Percentiles rank a stretch among this genome's conserved stretches.
Conservation (phyloP, 306 rosid genomes). For the Senna tora region DNA sequence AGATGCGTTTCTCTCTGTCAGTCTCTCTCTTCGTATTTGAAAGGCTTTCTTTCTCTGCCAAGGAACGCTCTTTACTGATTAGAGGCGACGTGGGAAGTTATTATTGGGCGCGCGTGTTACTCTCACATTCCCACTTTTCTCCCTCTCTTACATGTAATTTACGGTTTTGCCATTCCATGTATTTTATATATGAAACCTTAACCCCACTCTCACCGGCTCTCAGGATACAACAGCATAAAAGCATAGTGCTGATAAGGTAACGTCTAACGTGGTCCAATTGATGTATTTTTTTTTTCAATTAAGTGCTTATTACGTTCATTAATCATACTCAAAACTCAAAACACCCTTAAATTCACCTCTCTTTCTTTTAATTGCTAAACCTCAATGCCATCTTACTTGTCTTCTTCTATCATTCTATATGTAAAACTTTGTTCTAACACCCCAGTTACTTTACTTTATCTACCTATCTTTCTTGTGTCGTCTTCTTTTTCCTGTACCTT, state of each 20-base stretch:
- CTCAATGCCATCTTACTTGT: too few species aligned
- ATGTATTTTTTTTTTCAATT: background rate
- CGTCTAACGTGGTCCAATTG: conserved; percentile 28
- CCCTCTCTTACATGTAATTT: conserved; percentile 34
- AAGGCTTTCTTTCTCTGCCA: conserved; percentile 51
- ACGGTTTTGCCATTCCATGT: conserved; percentile 35
- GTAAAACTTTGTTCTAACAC: too few species aligned
- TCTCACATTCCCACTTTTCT: conserved; percentile 42
- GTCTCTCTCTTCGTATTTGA: conserved; percentile 43
- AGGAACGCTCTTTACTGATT: conserved; percentile 49
- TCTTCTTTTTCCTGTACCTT: too few species aligned
- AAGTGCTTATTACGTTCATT: background rate
- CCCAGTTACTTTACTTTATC: too few species aligned
- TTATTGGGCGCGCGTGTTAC: conserved; percentile 37
- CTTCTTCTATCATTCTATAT: too few species aligned
- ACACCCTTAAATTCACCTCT: background rate
- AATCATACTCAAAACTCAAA: background rate
- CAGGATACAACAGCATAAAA: too few species aligned
- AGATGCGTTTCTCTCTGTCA: conserved; percentile 39
- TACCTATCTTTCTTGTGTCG: too few species aligned
- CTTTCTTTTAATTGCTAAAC: background rate
- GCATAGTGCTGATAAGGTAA: background rate
- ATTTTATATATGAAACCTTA: too few species aligned
- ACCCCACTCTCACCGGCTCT: background rate
- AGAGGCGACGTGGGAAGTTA: conserved; percentile 53